A percentile compares a stretch with the other conserved stretches of the same genome.
Evolutionary conservation across 257 asterid genomes (phyloP).

Genomic region (Datura wrightii): DNA sequence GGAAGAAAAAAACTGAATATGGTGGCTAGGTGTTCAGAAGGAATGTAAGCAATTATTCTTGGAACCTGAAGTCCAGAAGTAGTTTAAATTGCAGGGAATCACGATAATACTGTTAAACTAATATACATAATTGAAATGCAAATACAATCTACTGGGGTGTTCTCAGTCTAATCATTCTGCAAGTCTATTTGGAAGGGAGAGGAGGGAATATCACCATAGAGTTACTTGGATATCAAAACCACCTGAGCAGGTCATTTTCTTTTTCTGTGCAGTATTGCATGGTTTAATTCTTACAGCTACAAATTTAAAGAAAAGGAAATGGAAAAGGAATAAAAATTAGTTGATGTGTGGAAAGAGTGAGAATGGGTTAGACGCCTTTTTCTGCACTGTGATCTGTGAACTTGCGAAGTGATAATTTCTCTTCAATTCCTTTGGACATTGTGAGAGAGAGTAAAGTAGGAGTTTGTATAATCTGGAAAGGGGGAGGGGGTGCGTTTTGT

Average conservation of each 20-base stretch:
- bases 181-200: slow-evolving; percentile 2
- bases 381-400: neutral
- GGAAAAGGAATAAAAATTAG: neutral
- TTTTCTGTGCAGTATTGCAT: neutral
- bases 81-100: neutral
- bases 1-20: neutral
- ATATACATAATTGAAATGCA: neutral
- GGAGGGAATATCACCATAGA: neutral
- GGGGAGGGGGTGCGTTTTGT: neutral
- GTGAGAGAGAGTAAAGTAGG: neutral
- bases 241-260: neutral
- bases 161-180: neutral
- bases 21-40: neutral
- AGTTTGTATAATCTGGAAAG: neutral
- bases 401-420: neutral
- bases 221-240: neutral
- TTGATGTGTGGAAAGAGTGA: slow-evolving; percentile 18
- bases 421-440: neutral
- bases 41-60: neutral
- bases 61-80: neutral
- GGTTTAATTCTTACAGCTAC: slow-evolving; percentile 17
- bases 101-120: neutral
- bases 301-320: neutral
- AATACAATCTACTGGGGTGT: neutral
- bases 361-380: neutral